A percentile compares a stretch with the other conserved stretches of the same genome.
Conservation (phyloP, 1,284 basidiomycete species). For the Leccinum insolens region DNA sequence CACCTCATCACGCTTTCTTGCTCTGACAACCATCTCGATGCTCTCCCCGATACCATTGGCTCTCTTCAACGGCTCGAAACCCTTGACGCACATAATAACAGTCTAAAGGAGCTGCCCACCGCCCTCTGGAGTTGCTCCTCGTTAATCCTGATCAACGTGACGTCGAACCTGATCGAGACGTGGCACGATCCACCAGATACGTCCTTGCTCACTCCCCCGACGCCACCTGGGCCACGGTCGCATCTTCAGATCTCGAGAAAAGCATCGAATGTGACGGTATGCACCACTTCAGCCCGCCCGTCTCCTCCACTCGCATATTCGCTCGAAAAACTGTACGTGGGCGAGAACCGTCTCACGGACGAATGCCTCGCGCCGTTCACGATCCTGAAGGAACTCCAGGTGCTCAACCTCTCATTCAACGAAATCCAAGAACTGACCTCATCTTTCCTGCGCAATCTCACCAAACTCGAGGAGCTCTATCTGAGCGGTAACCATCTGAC, state of each 20-base stretch:
- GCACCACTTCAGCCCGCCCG: constrained; percentile 28
- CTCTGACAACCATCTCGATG: constrained; percentile 87
- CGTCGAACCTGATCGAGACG: constrained; percentile 83
- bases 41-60: constrained; percentile 81
- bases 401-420: constrained; percentile 96
- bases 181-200: constrained; percentile 67
- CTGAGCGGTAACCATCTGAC: constrained; percentile 93
- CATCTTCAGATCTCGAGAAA: constrained; percentile 30
- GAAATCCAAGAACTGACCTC: constrained; percentile 89
- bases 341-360: constrained; percentile 89
- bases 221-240: constrained; percentile 17
- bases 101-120: constrained; percentile 76
- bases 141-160: constrained; percentile 80
- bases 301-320: constrained; percentile 74
- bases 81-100: constrained; percentile 93
- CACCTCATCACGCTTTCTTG: constrained; percentile 80
- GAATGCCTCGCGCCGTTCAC: constrained; percentile 79
- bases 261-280: constrained; percentile 26
- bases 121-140: constrained; percentile 86
- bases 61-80: constrained; percentile 72
- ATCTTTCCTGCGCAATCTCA: constrained; percentile 74
- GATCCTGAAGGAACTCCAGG: constrained; percentile 74
- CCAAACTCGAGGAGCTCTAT: constrained; percentile 83
- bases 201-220: constrained; percentile 13
- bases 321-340: constrained; percentile 81